Base-by-base conservation (phyloP, 352 stramenopile species). In the Halophytophthora polymorphica region DNA sequence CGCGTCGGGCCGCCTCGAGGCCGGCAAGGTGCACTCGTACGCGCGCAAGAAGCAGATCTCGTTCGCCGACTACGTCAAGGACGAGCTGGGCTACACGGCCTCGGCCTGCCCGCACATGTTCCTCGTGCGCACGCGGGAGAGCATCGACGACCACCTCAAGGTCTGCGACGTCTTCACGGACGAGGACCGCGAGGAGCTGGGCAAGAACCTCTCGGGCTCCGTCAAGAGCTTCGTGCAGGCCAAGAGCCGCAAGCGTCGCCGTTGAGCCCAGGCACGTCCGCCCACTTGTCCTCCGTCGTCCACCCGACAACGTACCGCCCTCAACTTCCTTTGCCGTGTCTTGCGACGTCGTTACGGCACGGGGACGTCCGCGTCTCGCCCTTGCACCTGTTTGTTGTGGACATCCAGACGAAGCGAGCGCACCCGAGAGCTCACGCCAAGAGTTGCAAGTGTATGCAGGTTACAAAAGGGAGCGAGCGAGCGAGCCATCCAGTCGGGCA, bases 41-140 rank as follows among this genome's bases (percentile, higher is more conserved):
- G 50, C 54, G 39, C 60, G 52, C 25, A 70, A 84, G 41, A 73
- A 82, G 47, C 64, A 64, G 21, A 53, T 86, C 47, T 68, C 52
- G 11, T 90, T 90, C 46, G 66, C 77, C 7, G 79, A 88, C 34
- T 92, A 71, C 45, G 82, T 89, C 17, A 36, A 61, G 17, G 51
- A 68, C 23, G 66, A 73, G 39, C 47, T 86, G 31, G 66, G 73
- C 0, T 60, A 59, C 15, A 63, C 65, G 13, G 64, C 76, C 21
- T 86, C 80, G 5, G 73, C 82, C 6, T 93, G 82, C 43, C 61
- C 63, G 23, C 77, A 93, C 64, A 74, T 93, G 44, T 88, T 77
- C 35, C 61, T 93, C 19, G 58, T 88, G 5, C 52, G 59, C 25
- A 68, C 70, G 13, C 64, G 40, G 15, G 65, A 88, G 50, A 87